Conservation (phyloP, 352 stramenopile species). For the Pythium brachiatum region DNA sequence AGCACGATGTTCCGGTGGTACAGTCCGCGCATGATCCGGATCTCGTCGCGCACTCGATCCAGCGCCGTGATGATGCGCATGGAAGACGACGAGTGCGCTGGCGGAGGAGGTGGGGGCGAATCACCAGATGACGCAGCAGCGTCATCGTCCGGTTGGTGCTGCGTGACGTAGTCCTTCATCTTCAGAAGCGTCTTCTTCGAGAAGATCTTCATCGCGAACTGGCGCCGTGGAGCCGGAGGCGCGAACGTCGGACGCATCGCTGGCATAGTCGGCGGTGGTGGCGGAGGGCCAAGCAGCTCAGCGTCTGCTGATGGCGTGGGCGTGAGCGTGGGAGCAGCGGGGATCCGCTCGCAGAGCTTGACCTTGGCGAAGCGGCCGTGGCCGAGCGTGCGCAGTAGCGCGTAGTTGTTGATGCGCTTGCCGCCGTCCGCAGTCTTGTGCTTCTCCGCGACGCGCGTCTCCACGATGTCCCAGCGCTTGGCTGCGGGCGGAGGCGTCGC, state of each 20-base stretch:
- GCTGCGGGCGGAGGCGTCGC: conserved; percentile 6
- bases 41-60: conserved; percentile 80
- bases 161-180: conserved; percentile 79
- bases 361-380: conserved; percentile 85
- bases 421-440: conserved; percentile 42
- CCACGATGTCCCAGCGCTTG: conserved; percentile 63
- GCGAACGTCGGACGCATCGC: conserved; percentile 3
- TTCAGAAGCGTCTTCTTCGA: conserved; percentile 71
- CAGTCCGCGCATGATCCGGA: conserved; percentile 84
- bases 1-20: conserved; percentile 91
- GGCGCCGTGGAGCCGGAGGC: conserved; percentile 24
- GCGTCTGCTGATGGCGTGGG: not conserved
- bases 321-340: not conserved
- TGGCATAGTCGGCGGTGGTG: conserved; percentile 11
- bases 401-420: conserved; percentile 85
- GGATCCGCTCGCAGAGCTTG: conserved; percentile 76
- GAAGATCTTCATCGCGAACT: conserved; percentile 86
- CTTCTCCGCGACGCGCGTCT: conserved; percentile 52
- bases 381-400: conserved; percentile 60
- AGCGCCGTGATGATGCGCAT: conserved; percentile 81
- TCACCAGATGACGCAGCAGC: not conserved
- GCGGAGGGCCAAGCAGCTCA: not conserved
- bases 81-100: not conserved
- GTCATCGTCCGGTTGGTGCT: not conserved
- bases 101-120: not conserved